phyloP scores from a whole-genome alignment of 495 filamentous ascomycete genomes.

The Penicillium ochrochloron region DNA sequence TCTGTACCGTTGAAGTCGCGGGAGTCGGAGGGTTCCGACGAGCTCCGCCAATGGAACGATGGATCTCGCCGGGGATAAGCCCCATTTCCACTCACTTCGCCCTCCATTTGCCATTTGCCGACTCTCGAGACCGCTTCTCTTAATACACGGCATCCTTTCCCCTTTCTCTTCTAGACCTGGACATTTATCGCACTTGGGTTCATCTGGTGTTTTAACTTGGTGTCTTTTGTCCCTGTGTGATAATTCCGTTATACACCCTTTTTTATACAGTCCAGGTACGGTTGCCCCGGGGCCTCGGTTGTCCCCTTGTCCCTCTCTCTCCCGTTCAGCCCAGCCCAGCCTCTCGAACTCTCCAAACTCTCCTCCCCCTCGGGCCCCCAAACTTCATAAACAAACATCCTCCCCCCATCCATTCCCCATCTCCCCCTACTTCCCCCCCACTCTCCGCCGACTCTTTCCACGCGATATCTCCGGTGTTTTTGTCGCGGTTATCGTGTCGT shows the following conservation, averaged over 20 bases:
- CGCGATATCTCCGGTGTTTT: conserved; percentile 10
- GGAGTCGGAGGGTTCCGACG: conserved; percentile 27
- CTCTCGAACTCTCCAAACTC: background rate
- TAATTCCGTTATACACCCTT: background rate
- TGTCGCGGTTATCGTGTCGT: background rate
- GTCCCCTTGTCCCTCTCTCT: background rate
- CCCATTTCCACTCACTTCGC: background rate
- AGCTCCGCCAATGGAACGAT: conserved; percentile 23
- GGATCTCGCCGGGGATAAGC: conserved; percentile 28
- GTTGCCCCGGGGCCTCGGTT: conserved; percentile 17
- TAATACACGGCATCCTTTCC: conserved; percentile 9
- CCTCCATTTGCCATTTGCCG: conserved; percentile 29
- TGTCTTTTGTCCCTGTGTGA: background rate
- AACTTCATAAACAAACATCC: conserved; percentile 35
- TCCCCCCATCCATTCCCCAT: conserved; percentile 8
- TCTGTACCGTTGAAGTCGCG: background rate
- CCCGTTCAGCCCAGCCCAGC: conserved; percentile 23
- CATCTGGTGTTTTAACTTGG: background rate
- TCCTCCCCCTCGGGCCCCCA: conserved; percentile 17
- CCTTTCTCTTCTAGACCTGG: conserved; percentile 4
- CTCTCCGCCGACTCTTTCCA: conserved; percentile 7
- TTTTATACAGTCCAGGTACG: background rate
- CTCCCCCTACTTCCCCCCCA: conserved; percentile 11
- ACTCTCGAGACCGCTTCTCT: conserved; percentile 16
- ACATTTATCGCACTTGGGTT: background rate